Evolutionary conservation across 2,329 filamentous ascomycete genomes (phyloP).

Genomic region (Epichloe typhina): DNA sequence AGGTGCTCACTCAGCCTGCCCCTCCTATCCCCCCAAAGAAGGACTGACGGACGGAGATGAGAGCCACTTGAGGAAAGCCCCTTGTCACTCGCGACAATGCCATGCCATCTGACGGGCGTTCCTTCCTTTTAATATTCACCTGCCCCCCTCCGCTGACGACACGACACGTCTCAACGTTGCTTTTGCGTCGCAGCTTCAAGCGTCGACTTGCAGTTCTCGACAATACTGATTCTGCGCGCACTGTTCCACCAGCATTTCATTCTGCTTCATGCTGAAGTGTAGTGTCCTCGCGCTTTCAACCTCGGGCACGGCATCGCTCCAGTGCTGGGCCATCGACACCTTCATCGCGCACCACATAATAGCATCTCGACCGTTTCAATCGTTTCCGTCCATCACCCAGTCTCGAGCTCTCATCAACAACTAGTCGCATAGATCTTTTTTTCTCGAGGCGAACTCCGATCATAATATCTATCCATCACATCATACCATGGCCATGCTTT

Average conservation of each 20-base stretch:
- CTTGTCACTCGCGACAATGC: neutral
- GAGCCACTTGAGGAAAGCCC: neutral
- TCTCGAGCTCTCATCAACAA: neutral
- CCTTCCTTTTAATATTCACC: conserved; percentile 2
- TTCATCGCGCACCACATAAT: neutral
- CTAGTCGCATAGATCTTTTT: neutral
- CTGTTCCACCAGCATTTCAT: too few species aligned
- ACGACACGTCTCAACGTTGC: neutral
- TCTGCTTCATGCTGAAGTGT: too few species aligned
- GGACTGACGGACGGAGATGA: neutral
- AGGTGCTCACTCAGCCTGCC: neutral
- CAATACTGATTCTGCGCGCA: neutral
- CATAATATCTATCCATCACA: conserved; percentile 17
- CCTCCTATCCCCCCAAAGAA: neutral
- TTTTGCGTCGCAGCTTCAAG: conserved; percentile 2
- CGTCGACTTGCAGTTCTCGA: neutral
- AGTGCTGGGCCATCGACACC: neutral
- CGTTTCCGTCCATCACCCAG: neutral
- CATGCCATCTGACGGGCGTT: neutral
- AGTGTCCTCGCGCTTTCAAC: too few species aligned
- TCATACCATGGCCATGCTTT: conserved; percentile 55
- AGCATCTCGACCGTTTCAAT: neutral
- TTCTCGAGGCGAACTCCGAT: neutral
- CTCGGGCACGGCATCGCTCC: too few species aligned
- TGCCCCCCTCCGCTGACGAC: conserved; percentile 1